A percentile compares a stretch with the other conserved stretches of the same genome.
Conservation (phyloP, 345 rosid species). For the Citropsis articulata region DNA sequence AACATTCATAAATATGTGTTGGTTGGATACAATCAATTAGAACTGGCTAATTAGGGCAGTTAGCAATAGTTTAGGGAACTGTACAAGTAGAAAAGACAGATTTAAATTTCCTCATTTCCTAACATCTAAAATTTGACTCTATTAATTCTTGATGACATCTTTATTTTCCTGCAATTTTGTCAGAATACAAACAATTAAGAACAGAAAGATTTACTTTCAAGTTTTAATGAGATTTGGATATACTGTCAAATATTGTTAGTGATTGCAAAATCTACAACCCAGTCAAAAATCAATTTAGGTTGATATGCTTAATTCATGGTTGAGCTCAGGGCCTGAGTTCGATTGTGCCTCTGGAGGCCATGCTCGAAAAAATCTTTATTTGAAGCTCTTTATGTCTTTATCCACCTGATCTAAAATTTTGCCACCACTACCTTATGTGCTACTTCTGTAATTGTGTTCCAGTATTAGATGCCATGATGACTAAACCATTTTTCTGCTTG, state of each 20-base stretch:
- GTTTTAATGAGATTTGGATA: background rate
- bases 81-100: background rate
- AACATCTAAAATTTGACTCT: background rate
- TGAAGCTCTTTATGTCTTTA: background rate
- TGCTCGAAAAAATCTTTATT: background rate
- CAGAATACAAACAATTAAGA: background rate
- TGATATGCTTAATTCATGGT: background rate
- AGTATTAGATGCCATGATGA: background rate
- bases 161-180: background rate
- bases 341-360: background rate
- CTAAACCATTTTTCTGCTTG: conserved; percentile 16
- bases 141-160: background rate
- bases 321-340: background rate
- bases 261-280: background rate
- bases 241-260: background rate
- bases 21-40: background rate
- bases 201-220: background rate
- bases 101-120: background rate
- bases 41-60: background rate
- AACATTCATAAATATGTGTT: background rate
- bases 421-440: background rate
- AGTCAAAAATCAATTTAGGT: background rate
- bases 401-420: background rate
- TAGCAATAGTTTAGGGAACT: background rate
- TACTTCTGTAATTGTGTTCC: background rate